Evolutionary conservation across 2,329 filamentous ascomycete species (phyloP), one percentile per base, ranked within the genome.

Genomic region (Thielaviopsis ethacetica): DNA sequence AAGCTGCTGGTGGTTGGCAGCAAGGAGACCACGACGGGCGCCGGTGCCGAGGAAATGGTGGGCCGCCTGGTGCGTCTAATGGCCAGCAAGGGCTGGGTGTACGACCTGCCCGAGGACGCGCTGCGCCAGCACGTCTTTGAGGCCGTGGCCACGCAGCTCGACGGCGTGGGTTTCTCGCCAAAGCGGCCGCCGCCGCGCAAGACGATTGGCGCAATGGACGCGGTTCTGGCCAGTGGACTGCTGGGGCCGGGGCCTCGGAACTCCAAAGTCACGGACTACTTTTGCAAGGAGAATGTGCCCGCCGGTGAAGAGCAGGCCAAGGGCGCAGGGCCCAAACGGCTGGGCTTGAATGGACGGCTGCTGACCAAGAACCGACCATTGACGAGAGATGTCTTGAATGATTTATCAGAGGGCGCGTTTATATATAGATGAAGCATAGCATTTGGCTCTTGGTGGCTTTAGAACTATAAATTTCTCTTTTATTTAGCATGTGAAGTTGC

Each of bases 1-100:
- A 98, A 98, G 73, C 73, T 98, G 41, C 76, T 98, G 1, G 85
- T 98, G 13, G 71, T 98, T 0, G 93, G 93, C 10, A 94, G 88
- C 69, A 81, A 81, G 67, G 77, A 76, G 59, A 98, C 93, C 0
- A 73, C 98, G 2, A 88, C 86, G 76, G 75, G 82, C 12, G 78
- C 85, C 57, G 83, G 75, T n/a, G 73, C 74, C 26, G 84, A 88
- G 64, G 86, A 90, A 65, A 83, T 97, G 71, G 76, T 98, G 15
- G 80, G 79, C 38, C 78, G 79, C 22, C 88, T 97, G 66, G 78
- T 97, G 7, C 71, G 73, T 2, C 71, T 97, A 49, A 91, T 96
- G 75, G 85, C 91, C 63, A 73, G 77, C 59, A 82, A 80, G 57
- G 74, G 79, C n/a, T 97, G 93, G 91, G 76, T 90, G 17, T 84